Evolutionary conservation across 2,329 filamentous ascomycete species (phyloP), one percentile per base, ranked within the genome.

Genomic region (Monosporascus sp.): DNA sequence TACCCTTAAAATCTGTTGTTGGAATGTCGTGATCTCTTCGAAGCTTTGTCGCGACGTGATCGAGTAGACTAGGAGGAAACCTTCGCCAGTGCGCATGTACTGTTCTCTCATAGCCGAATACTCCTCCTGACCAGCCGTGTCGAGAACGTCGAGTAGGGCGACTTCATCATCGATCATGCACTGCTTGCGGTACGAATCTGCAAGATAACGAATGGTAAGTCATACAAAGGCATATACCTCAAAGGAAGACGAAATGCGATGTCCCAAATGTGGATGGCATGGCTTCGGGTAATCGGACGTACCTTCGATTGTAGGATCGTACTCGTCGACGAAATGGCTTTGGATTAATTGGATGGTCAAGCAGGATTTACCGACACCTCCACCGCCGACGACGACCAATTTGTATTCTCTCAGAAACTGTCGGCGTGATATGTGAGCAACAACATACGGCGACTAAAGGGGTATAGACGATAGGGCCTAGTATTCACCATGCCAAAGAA

Each of bases 141-240:
- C 94, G 71, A 97, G 86, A 59, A 99, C 94, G 73, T 99, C 94
- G 73, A 99, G 88, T 56, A 99, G 83, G 49, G 94, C 94, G 62
- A 97, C 91, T 76, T 99, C 94, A 65, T 97, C 94, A 71, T 99
- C 94, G 72, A 99, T 96, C 65, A 96, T 87, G 73, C 94, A 97
- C 82, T 97, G 94, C 86, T 99, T 99, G 79, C 94, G 91, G 81
- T 99, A 99, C 58, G 94, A 97, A 71, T 99, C 94, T 99, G 53
- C 18, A 6, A 39, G 38, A 71, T 50, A 52, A 31, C 49, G 25
- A 31, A 27, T 6, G 20, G 34, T 20, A 61, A 47, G 61, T 68
- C 51, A 66, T 51, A 39, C 47, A 14, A 34, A 34, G 11, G 4
- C 31, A 14, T 34, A 14, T 11, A 34, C 14, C 31, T 14, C 31